phyloP scores from a whole-genome alignment of 345 rosid genomes.

The Rhizophora apiculata region DNA sequence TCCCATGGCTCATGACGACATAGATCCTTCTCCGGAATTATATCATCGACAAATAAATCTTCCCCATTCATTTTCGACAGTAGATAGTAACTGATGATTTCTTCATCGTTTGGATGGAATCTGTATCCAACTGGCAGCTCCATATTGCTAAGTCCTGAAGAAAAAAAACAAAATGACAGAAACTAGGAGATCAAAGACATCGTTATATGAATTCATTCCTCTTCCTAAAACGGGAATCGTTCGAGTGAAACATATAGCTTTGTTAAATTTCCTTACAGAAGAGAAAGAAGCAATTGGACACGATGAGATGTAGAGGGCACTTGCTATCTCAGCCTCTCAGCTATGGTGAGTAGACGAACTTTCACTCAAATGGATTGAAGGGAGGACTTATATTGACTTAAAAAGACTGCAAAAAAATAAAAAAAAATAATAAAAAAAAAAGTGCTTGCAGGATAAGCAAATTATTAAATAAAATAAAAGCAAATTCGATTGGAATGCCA shows the following conservation, averaged over 20 bases:
- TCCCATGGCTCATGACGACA: slow-evolving; percentile 23
- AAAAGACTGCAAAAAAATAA: too few species aligned
- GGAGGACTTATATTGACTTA: too few species aligned
- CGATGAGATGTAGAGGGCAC: too few species aligned
- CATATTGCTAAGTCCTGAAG: background rate
- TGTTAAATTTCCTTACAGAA: too few species aligned
- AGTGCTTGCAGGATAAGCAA: too few species aligned
- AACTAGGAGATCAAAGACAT: background rate
- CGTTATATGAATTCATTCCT: background rate
- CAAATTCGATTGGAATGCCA: too few species aligned
- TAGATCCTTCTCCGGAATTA: slow-evolving; percentile 13
- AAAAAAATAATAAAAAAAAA: too few species aligned
- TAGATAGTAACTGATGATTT: slow-evolving; percentile 23
- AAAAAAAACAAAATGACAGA: background rate
- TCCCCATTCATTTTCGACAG: slow-evolving; percentile 18
- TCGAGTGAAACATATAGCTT: background rate
- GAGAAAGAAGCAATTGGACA: too few species aligned
- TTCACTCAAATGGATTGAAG: too few species aligned
- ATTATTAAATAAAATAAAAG: too few species aligned
- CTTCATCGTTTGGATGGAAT: slow-evolving; percentile 30
- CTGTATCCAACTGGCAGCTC: slow-evolving; percentile 16
- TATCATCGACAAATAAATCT: slow-evolving; percentile 4
- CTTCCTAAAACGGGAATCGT: background rate
- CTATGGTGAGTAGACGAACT: too few species aligned
- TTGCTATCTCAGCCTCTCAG: too few species aligned